Base-by-base conservation (phyloP, 305 asterid species). In the Fraxinus latifolia region DNA sequence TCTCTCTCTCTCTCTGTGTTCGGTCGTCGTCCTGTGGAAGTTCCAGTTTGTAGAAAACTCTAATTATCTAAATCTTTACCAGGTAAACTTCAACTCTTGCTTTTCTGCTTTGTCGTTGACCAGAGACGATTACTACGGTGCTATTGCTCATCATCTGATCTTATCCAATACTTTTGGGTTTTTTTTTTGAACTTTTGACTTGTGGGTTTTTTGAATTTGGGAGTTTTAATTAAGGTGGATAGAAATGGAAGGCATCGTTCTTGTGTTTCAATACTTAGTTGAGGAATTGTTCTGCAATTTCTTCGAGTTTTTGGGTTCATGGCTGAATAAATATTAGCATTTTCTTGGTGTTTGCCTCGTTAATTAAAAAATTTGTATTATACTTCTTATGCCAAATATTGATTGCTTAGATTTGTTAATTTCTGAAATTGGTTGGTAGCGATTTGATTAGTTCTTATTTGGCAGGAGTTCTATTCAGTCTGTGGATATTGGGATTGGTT, bases 331-430 rank as follows among this genome's bases (percentile, higher is more conserved):
- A 7, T 37, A 7, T 37, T 37, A 34, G 37, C 37, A 4, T 7
- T 42, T 42, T 42, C n/a, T 42, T 44, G 55, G 17, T 12, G 55
- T 44, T 44, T 44, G 55, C n/a, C 55, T 12, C 11, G n/a, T 44
- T 44, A 11, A 44, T 11, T 12, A 12, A 9, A 42, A 4, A 9
- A 44, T 11, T 44, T 12, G 4, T 31, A 31, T 12, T 44, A 3
- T 44, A 12, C n/a, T 44, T 44, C n/a, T 42, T 42, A 1, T 44
- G 55, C 17, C 17, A 44, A 11, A 44, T 44, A 44, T 44, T 44
- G 55, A 44, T 44, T 44, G 12, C 55, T 83, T 84, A 73, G 80
- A 32, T 78, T 58, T 58, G 55, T 3, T 8, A 72, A 53, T 1
- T 62, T 62, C 72, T 8, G 33, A 21, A 62, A 21, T 62, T 25